Conservation (phyloP, 1,139 yeast genomes). For the Kluyveromyces sp. region DNA sequence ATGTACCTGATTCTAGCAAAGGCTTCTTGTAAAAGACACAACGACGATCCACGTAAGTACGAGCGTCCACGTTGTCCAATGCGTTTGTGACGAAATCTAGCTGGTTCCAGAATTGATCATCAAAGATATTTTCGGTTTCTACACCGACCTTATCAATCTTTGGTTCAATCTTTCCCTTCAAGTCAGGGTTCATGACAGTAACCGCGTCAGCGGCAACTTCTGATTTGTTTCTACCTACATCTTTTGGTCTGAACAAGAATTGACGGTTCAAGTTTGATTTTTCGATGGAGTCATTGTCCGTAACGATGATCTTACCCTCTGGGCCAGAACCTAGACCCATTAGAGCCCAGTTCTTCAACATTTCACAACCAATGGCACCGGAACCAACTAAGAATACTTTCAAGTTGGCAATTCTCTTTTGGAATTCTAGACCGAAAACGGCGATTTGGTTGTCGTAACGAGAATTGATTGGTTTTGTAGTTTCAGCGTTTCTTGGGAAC, state of each 20-base stretch:
- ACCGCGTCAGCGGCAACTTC: conserved; percentile 89
- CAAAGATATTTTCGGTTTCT: conserved; percentile 82
- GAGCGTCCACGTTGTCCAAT: conserved; percentile 92
- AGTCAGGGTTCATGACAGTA: conserved; percentile 73
- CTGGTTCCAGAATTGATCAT: conserved; percentile 78
- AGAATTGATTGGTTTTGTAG: conserved; percentile 66
- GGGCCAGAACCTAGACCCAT: conserved; percentile 93
- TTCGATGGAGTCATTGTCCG: conserved; percentile 94
- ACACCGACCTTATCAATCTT: conserved; percentile 83
- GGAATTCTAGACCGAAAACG: conserved; percentile 78
- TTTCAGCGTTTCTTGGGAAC: conserved; percentile 58
- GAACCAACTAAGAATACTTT: conserved; percentile 90
- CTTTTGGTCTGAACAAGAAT: conserved; percentile 86
- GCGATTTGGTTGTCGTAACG: conserved; percentile 94
- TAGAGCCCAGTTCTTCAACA: conserved; percentile 97
- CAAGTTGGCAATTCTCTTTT: conserved; percentile 63
- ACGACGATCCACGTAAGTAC: conserved; percentile 95
- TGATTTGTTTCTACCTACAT: conserved; percentile 87
- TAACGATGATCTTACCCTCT: conserved; percentile 71
- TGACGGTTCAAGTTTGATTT: conserved; percentile 94
- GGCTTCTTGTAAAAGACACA: conserved; percentile 92
- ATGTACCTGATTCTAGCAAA: conserved; percentile 89
- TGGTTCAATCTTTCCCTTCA: conserved; percentile 68
- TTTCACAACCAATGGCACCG: conserved; percentile 99
- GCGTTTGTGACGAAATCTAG: conserved; percentile 93